A percentile compares a stretch with the other conserved stretches of the same genome.
Evolutionary conservation across 208 protist species (phyloP).

Genomic region (Acanthamoeba rhysodes): DNA sequence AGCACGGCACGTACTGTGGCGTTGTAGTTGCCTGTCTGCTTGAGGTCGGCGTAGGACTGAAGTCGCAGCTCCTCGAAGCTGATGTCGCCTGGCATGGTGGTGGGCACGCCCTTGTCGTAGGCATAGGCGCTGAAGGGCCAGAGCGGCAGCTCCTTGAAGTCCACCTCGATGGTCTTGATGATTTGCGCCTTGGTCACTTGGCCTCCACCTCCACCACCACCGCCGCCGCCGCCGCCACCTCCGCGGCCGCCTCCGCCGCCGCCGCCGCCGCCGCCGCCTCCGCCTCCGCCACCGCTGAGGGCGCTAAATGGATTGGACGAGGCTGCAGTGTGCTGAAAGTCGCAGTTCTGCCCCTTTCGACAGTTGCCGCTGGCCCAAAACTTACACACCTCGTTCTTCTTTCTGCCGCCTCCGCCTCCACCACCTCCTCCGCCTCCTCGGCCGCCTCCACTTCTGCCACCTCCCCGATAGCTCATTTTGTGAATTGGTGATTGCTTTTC

Average conservation of each 20-base stretch:
- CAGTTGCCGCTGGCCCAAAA: neutral
- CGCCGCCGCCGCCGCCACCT: neutral
- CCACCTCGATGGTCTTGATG: constrained; percentile 1
- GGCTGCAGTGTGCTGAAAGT: neutral
- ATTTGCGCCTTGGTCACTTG: neutral
- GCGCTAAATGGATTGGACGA: neutral
- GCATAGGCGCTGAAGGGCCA: constrained; percentile 24
- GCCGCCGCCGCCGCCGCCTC: neutral
- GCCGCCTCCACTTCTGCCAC: neutral
- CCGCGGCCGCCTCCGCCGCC: neutral
- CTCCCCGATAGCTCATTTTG: neutral
- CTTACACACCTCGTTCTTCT: constrained; percentile 18
- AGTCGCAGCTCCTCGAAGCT: constrained; percentile 33
- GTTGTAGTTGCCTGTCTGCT: neutral
- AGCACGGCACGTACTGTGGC: neutral
- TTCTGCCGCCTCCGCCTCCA: neutral
- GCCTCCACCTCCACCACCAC: neutral
- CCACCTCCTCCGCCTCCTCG: neutral
- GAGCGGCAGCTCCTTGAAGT: neutral
- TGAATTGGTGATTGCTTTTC: neutral
- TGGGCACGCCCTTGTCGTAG: constrained; percentile 31
- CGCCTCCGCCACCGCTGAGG: neutral
- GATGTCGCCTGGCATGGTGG: neutral
- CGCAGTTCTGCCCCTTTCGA: neutral
- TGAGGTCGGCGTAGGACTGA: neutral